These are phyloP conservation scores for Wilcoxina mikolae DNA, from an alignment of 495 filamentous ascomycete species.

Conservation along the genomic window DNA sequence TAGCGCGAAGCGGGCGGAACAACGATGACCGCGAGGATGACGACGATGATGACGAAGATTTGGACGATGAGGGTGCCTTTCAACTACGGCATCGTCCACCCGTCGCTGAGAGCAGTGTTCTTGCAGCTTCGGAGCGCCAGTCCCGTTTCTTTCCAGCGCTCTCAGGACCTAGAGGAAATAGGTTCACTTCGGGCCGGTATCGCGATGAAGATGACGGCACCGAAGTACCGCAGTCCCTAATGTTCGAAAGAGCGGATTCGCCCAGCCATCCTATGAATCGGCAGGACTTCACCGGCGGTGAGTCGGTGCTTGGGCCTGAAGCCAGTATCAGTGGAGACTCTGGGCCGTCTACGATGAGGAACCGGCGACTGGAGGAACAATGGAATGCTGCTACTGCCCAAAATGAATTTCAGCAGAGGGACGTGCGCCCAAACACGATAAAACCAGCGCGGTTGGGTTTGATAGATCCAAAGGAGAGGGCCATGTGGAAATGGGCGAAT, in stretches of 20 bases:
- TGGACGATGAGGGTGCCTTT: conserved; percentile 29
- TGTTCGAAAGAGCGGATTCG: conserved; percentile 52
- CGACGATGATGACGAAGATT: conserved; percentile 48
- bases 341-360: conserved; percentile 24
- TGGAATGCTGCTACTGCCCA: conserved; percentile 18
- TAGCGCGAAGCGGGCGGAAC: not conserved
- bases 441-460: conserved; percentile 24
- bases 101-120: conserved; percentile 16
- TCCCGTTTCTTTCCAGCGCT: conserved; percentile 20
- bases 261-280: not conserved
- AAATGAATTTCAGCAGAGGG: conserved; percentile 1
- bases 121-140: conserved; percentile 14
- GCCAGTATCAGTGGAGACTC: conserved; percentile 15
- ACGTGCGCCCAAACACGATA: not conserved
- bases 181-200: conserved; percentile 28
- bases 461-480: conserved; percentile 59
- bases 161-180: conserved; percentile 22
- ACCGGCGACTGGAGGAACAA: conserved; percentile 42
- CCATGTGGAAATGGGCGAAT: conserved; percentile 93
- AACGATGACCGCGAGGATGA: conserved; percentile 29
- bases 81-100: conserved; percentile 18
- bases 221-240: conserved; percentile 76
- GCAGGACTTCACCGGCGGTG: not conserved
- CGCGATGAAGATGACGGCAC: conserved; percentile 68
- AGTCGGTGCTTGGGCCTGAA: not conserved